Evolutionary conservation across 495 filamentous ascomycete genomes (phyloP), one percentile per base, ranked within the genome.

Genomic region (Penicillium maclennaniae): DNA sequence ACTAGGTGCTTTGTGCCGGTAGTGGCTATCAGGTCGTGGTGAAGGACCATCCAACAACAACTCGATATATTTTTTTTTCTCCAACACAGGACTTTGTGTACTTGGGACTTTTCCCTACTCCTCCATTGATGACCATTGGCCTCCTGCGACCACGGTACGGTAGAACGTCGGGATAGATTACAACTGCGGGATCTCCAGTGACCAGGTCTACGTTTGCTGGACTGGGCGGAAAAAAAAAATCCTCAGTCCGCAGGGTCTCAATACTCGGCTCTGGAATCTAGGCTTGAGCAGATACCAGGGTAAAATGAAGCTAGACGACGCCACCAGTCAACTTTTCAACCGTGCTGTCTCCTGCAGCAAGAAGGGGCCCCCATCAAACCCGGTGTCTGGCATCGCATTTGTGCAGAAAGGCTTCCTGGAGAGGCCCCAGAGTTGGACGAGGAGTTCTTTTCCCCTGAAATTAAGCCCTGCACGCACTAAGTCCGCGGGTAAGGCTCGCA

Each of bases 301-400:
- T 28, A 38, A n/a, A 15, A 50, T 46, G 34, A 38, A 54, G 6
- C 55, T 58, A 58, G 41, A 54, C 54, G 31, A 54, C 46, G 58
- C 58, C 58, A 61, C 58, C 38, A 25, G 54, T 23, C 27, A 19
- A 14, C 15, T 27, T 53, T 14, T 26, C 36, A 62, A 62, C 51
- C 55, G 47, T 52, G 7, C 2, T 47, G 9, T 20, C 43, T 39
- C 38, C 31, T 45, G 54, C 51, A 51, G 42, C 45, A 53, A 26
- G 34, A 49, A 17, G 25, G 43, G 23, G 23, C 20, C 43, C 20
- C 54, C 54, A 53, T 51, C 40, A 9, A 6, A 14, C 42, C 16
- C 43, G 20, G 51, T 21, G 25, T 26, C 27, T 42, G 47, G 53
- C 23, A 34, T 56, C 37, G 54, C 54, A 45, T 36, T 7, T 19